Base-by-base conservation (phyloP, 805 yeast species). In the Lipomyces sp. region DNA sequence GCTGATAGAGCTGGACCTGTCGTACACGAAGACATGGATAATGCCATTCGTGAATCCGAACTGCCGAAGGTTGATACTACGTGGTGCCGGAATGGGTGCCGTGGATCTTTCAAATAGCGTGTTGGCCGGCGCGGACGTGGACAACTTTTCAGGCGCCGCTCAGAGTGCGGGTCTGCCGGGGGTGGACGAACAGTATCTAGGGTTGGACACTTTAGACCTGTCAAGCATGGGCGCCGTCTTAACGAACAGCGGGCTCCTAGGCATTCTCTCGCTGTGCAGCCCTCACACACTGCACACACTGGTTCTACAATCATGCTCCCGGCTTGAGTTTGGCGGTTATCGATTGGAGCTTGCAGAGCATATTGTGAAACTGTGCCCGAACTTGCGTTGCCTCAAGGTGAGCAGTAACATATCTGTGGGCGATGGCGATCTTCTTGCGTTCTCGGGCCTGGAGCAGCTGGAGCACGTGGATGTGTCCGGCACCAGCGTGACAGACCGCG, bases 271-370 rank as follows among this genome's bases (percentile, higher is more conserved):
- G 21, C 31, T 49, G 37, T 49, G 53, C 39, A 28, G 32, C 26
- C 19, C 31, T 13, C 14, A 21, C 31, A 26, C 39, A 18, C 43
- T 49, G 16, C 38, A 26, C 3, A 38, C 45, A 26, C 46, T 49
- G 3, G 38, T 23, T 21, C 37, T 49, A 8, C 49, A 45, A 32
- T 35, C 47, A 4, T 49, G 53, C 23, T 21, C 29, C 24, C 42
- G 49, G 13, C 38, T 49, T 11, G 53, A 49, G 34, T 49, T 45
- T 45, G 53, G 49, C 19, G 45, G 40, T 21, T 36, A 49, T 24
- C 35, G 48, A 45, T 49, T 49, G 28, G 53, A 49, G 37, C 43
- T 49, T 28, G 40, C 45, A 46, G 49, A 49, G 43, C 53, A 45
- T 28, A 24, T 49, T 7, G 49, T 40, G 26, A 43, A 39, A 33